Evolutionary conservation across 2,329 filamentous ascomycete genomes (phyloP).

Genomic region (Trichoderma afroharzianum): DNA sequence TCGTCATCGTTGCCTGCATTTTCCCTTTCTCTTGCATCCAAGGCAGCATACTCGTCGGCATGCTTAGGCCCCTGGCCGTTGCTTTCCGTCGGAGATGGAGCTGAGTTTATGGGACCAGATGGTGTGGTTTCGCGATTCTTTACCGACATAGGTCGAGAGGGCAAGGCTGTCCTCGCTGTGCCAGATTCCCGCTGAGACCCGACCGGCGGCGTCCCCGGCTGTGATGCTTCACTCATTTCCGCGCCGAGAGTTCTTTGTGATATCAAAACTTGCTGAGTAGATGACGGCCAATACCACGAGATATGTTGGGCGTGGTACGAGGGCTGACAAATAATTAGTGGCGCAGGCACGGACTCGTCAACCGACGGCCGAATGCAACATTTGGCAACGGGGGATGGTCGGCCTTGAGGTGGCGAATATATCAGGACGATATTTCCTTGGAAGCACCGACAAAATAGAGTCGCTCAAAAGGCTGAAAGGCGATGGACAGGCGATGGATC

Average conservation of each 20-base stretch:
- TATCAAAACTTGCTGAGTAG: not conserved
- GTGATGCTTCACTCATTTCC: conserved; percentile 33
- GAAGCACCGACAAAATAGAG: not conserved
- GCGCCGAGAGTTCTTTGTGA: not conserved
- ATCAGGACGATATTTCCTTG: not conserved
- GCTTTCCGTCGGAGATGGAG: conserved; percentile 24
- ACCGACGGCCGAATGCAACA: not conserved
- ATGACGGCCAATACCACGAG: not conserved
- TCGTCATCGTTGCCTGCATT: conserved; percentile 25
- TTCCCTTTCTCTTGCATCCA: conserved; percentile 26
- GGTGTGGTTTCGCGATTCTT: conserved; percentile 27
- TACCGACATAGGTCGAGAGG: conserved; percentile 36
- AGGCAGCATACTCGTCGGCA: conserved; percentile 27
- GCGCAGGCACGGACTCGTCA: conserved; percentile 9
- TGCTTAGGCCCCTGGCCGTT: conserved; percentile 23
- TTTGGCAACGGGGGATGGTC: not conserved
- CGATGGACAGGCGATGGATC: not conserved
- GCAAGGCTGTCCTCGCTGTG: conserved; percentile 35
- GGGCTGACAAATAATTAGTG: conserved; percentile 16
- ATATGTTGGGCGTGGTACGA: conserved; percentile 12
- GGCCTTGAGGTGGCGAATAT: conserved; percentile 11
- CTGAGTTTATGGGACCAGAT: conserved; percentile 21
- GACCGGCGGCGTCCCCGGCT: conserved; percentile 24
- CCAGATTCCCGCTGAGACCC: conserved; percentile 31
- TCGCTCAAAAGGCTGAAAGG: not conserved